phyloP scores from a whole-genome alignment of 768 basidiomycete species.

The Kwoniella newhampshirensis region DNA sequence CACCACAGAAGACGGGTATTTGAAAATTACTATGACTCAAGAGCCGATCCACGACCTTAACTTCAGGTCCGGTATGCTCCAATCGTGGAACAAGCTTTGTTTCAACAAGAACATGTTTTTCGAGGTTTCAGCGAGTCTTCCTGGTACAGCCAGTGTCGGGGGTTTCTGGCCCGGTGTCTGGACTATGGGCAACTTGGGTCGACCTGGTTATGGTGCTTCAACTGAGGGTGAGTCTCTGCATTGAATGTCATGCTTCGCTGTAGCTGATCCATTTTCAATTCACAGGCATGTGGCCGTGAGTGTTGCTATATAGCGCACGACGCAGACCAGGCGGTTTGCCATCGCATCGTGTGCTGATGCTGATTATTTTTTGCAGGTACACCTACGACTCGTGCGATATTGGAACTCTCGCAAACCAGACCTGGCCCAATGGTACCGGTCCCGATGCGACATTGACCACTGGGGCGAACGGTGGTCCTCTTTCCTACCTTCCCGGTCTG shows the following conservation, averaged over 20 bases:
- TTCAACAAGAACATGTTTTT: conserved; percentile 80
- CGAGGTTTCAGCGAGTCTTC: conserved; percentile 59
- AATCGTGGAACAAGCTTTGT: conserved; percentile 78
- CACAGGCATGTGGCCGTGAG: conserved; percentile 35
- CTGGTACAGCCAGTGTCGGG: conserved; percentile 41
- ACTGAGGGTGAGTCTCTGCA: conserved; percentile 69
- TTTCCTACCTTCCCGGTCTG: conserved; percentile 54
- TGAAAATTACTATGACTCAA: conserved; percentile 70
- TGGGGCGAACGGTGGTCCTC: conserved; percentile 37
- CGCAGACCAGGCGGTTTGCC: too few relatives aligned
- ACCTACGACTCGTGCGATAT: conserved; percentile 51
- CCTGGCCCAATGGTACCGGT: conserved; percentile 38
- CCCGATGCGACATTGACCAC: conserved; percentile 47
- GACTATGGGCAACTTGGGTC: conserved; percentile 75
- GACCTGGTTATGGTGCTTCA: conserved; percentile 83
- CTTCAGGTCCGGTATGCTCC: conserved; percentile 58
- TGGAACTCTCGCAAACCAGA: conserved; percentile 48
- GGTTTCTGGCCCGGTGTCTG: conserved; percentile 60
- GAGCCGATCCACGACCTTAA: conserved; percentile 69
- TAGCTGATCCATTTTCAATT: too few relatives aligned
- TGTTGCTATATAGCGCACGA: conserved; percentile 9
- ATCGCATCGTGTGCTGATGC: too few relatives aligned
- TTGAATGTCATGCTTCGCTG: not conserved
- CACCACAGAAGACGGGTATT: conserved; percentile 69
- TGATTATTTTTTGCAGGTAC: conserved; percentile 24